phyloP scores from a whole-genome alignment of 2,329 filamentous ascomycete species.

The Pseudohalonectria lignicola region DNA sequence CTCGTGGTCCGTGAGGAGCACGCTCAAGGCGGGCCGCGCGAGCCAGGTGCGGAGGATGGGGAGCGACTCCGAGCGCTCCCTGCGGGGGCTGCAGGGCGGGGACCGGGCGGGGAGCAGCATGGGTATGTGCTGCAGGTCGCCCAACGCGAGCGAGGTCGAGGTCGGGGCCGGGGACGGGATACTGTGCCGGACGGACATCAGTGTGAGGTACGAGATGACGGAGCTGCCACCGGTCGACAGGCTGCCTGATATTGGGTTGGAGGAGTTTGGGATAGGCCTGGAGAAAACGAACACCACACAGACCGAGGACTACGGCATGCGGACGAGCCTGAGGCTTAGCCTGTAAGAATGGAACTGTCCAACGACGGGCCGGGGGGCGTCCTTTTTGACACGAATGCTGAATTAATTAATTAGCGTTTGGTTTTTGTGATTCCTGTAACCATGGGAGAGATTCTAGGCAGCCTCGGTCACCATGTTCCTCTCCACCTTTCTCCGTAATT shows the following conservation, averaged over 20 bases:
- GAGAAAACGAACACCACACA: no score
- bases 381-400: no score
- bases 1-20: not conserved
- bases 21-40: not conserved
- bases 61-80: not conserved
- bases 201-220: not conserved
- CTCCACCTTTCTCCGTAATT: no score
- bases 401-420: no score
- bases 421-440: no score
- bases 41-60: not conserved
- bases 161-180: not conserved
- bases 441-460: no score
- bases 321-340: not conserved
- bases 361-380: no score
- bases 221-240: not conserved
- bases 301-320: not conserved
- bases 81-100: not conserved
- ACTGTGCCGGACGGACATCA: not conserved
- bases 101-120: not conserved
- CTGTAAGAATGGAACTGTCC: no score
- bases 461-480: no score
- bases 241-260: no score
- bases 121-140: not conserved
- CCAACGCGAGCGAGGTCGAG: not conserved
- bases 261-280: no score